Percentiles rank a stretch among this genome's conserved stretches.
Conservation (phyloP, 2,329 filamentous ascomycete genomes). For the Byssoonygena ceratinophila region DNA sequence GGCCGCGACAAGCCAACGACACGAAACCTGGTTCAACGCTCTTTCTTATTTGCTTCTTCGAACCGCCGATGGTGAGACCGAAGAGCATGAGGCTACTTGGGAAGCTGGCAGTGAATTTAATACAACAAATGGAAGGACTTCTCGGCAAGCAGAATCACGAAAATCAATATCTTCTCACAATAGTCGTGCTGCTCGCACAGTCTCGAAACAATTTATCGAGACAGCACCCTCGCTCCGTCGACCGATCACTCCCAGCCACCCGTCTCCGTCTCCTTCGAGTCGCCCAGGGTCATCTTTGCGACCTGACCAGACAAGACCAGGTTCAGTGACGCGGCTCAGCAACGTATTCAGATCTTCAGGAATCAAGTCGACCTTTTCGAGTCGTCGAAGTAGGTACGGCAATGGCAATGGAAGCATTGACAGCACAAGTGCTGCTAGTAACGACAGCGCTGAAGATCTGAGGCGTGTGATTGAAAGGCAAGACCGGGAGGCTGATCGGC, state of each 20-base stretch:
- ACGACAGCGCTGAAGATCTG: constrained; percentile 74
- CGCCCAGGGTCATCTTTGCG: constrained; percentile 28
- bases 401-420: constrained; percentile 30
- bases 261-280: constrained; percentile 29
- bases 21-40: constrained; percentile 98
- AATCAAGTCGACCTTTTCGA: constrained; percentile 43
- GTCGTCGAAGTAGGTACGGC: constrained; percentile 35
- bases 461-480: constrained; percentile 61
- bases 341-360: constrained; percentile 39
- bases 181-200: constrained; percentile 58
- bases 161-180: constrained; percentile 69
- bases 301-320: constrained; percentile 30
- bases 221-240: constrained; percentile 32
- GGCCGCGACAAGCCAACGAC: constrained; percentile 80
- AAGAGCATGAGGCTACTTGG: constrained; percentile 41
- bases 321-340: constrained; percentile 39
- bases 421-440: constrained; percentile 34
- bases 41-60: constrained; percentile 83
- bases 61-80: constrained; percentile 49
- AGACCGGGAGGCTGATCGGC: constrained; percentile 57
- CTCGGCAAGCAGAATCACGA: constrained; percentile 44
- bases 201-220: constrained; percentile 44
- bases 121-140: constrained; percentile 48
- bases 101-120: constrained; percentile 72
- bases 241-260: constrained; percentile 28